Evolutionary conservation across 2,329 filamentous ascomycete species (phyloP).

Genomic region (Leptographium flavum): DNA sequence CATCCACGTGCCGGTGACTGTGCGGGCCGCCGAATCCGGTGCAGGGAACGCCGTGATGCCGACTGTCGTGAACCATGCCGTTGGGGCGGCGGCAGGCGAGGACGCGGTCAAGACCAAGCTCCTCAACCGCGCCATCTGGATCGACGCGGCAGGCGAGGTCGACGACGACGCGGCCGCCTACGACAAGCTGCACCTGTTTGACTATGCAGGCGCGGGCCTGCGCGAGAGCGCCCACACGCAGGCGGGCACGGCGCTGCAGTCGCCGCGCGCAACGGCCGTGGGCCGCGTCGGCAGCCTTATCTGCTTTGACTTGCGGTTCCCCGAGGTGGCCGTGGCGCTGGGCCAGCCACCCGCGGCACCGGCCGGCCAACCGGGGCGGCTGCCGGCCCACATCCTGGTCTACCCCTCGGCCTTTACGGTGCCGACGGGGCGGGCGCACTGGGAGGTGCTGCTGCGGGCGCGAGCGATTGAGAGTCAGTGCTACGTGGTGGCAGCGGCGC

Average conservation of each 20-base stretch:
- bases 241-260: conserved; percentile 19
- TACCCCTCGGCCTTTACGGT: conserved; percentile 89
- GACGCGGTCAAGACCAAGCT: conserved; percentile 20
- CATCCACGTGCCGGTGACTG: conserved; percentile 58
- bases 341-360: conserved; percentile 25
- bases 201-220: conserved; percentile 38
- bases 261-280: conserved; percentile 58
- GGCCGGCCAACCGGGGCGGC: no score
- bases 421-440: conserved; percentile 72
- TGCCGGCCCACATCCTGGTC: conserved; percentile 59
- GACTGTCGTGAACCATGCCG: conserved; percentile 22
- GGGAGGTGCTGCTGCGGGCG: conserved; percentile 64
- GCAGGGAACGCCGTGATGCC: conserved; percentile 12
- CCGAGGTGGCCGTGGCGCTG: conserved; percentile 58
- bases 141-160: conserved; percentile 28
- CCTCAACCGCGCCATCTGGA: conserved; percentile 40
- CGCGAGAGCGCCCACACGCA: conserved; percentile 23
- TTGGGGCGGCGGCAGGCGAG: conserved; percentile 13
- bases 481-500: conserved; percentile 77
- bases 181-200: conserved; percentile 86
- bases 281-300: conserved; percentile 69
- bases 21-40: conserved; percentile 14
- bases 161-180: conserved; percentile 33
- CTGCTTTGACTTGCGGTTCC: conserved; percentile 83
- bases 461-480: conserved; percentile 81